Conservation (phyloP, 2,329 filamentous ascomycete species). For the Venturia asperata region DNA sequence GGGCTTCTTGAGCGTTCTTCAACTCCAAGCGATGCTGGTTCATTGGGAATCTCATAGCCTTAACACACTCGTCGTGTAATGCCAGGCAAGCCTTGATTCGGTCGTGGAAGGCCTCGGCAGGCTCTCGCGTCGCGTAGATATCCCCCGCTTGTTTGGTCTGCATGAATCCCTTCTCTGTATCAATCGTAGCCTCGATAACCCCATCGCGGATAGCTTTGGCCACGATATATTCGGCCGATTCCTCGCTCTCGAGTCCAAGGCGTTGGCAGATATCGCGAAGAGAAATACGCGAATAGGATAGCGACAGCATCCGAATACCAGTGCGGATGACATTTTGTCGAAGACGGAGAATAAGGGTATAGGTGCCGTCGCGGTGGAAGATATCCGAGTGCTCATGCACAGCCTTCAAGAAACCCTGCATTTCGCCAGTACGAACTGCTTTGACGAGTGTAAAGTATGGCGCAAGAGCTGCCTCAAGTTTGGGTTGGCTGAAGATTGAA, state of each 20-base stretch:
- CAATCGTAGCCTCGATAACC: conserved; percentile 86
- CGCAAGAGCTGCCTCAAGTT: conserved; percentile 77
- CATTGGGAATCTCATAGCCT: conserved; percentile 99
- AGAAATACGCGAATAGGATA: conserved; percentile 96
- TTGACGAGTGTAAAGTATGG: conserved; percentile 93
- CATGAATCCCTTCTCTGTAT: conserved; percentile 89
- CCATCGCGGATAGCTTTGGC: conserved; percentile 97
- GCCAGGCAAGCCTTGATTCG: conserved; percentile 86
- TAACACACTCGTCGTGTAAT: conserved; percentile 95
- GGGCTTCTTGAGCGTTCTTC: conserved; percentile 97
- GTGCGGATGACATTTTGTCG: conserved; percentile 99
- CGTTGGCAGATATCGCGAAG: conserved; percentile 95
- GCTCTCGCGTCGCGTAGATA: conserved; percentile 91
- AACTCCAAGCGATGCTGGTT: conserved; percentile 96
- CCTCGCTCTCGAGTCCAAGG: conserved; percentile 85
- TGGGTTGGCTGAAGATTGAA: conserved; percentile 82
- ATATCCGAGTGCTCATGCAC: conserved; percentile 74
- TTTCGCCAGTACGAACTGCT: conserved; percentile 90
- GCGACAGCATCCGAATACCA: conserved; percentile 96
- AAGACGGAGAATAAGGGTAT: conserved; percentile 87
- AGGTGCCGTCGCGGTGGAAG: conserved; percentile 90
- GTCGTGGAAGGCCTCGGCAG: conserved; percentile 95
- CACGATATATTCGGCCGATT: conserved; percentile 98
- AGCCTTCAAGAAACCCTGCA: conserved; percentile 84
- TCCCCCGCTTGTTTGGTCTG: conserved; percentile 93